These are phyloP conservation scores for Acanthochlamys bracteata DNA, from an alignment of 106 monocot genomes.

Conservation along the genomic window DNA sequence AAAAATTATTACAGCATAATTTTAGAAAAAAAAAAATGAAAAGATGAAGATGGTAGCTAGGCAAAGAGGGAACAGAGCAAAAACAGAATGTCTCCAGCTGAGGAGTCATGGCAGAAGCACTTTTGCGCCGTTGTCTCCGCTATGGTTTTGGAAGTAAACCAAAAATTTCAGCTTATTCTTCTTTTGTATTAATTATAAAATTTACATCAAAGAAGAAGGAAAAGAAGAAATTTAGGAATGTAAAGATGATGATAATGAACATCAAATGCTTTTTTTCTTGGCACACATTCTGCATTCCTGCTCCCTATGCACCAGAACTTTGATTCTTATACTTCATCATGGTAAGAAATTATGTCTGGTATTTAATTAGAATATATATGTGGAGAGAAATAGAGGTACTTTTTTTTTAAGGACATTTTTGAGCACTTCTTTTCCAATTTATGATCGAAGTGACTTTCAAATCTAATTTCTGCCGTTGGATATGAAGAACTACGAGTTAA, in stretches of 20 bases:
- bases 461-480: too few species aligned
- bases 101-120: background rate
- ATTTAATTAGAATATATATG: too few species aligned
- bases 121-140: slow-evolving; percentile 1
- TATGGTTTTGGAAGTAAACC: background rate
- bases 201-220: background rate
- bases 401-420: too few species aligned
- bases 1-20: too few species aligned
- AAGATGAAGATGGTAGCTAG: background rate
- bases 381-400: too few species aligned
- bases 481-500: too few species aligned
- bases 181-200: too few species aligned
- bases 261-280: background rate
- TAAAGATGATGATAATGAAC: background rate
- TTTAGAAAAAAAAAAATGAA: background rate
- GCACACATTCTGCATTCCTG: slow-evolving; percentile 1
- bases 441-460: too few species aligned
- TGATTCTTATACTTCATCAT: background rate
- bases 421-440: too few species aligned
- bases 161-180: too few species aligned
- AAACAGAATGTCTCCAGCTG: background rate
- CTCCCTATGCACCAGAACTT: background rate
- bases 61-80: background rate
- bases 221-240: background rate
- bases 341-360: background rate